Percentiles rank a stretch among this genome's conserved stretches.
phyloP scores from a whole-genome alignment of 2,329 filamentous ascomycete species.

The Trichoderma harzianum region DNA sequence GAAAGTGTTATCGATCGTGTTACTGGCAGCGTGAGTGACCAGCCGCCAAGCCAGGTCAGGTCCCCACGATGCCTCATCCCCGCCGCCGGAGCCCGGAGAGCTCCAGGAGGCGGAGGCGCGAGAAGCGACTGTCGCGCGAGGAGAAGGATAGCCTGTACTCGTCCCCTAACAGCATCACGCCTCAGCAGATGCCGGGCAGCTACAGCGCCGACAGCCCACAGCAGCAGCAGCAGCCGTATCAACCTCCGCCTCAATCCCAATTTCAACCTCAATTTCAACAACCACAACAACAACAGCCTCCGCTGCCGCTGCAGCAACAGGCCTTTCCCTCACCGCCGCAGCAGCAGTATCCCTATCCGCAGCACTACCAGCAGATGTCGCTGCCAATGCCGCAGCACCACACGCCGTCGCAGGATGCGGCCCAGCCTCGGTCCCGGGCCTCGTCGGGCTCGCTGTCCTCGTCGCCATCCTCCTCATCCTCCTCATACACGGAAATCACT shows the following conservation, averaged over 20 bases:
- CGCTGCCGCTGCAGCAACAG: slow-evolving; percentile 12
- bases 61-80: slow-evolving; percentile 52
- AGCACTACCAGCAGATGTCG: neutral
- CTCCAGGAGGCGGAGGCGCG: slow-evolving; percentile 47
- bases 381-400: slow-evolving; percentile 10
- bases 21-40: neutral
- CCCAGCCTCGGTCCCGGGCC: slow-evolving; percentile 25
- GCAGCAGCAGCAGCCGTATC: slow-evolving; percentile 11
- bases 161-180: slow-evolving; percentile 19
- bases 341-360: slow-evolving; percentile 19
- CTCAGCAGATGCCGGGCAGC: slow-evolving; percentile 15
- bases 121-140: slow-evolving; percentile 34
- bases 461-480: slow-evolving; percentile 47
- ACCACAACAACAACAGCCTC: neutral
- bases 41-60: slow-evolving; percentile 15
- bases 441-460: slow-evolving; percentile 43
- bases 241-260: slow-evolving; percentile 19
- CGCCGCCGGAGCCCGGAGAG: slow-evolving; percentile 56
- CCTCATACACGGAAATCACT: slow-evolving; percentile 65
- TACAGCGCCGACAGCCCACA: slow-evolving; percentile 15
- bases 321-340: slow-evolving; percentile 22
- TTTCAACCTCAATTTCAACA: slow-evolving; percentile 5
- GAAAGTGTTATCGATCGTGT: neutral
- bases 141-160: slow-evolving; percentile 25
- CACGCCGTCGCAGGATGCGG: neutral